Conservation (phyloP, 352 stramenopile species). For the Phytophthora sansomeana region DNA sequence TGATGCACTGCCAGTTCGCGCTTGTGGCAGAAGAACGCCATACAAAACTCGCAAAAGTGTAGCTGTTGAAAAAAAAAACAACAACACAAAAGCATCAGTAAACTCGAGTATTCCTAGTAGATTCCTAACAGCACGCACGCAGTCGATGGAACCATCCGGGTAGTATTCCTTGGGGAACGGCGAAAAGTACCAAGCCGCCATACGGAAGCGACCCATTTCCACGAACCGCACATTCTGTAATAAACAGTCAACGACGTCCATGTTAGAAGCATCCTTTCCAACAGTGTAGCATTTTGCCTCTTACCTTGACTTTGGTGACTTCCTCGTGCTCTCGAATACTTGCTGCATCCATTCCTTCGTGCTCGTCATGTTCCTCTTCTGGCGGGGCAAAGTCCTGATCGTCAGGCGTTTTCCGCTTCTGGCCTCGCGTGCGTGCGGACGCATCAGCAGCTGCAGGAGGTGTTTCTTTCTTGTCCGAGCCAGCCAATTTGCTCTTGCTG, state of each 20-base stretch:
- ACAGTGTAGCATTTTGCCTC: not conserved
- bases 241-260: constrained; percentile 23
- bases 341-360: constrained; percentile 98
- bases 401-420: constrained; percentile 80
- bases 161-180: constrained; percentile 97
- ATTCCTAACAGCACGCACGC: constrained; percentile 48
- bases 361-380: constrained; percentile 95
- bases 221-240: constrained; percentile 96
- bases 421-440: constrained; percentile 59
- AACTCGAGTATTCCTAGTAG: not conserved
- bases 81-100: constrained; percentile 7
- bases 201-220: constrained; percentile 94
- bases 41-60: constrained; percentile 92
- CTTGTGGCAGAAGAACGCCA: constrained; percentile 89
- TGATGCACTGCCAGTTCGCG: constrained; percentile 73
- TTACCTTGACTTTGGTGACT: constrained; percentile 96
- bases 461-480: constrained; percentile 20
- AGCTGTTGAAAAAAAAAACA: constrained; percentile 52
- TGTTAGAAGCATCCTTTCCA: not conserved
- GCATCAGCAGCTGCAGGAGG: constrained; percentile 32
- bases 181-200: constrained; percentile 98
- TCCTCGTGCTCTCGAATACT: constrained; percentile 98
- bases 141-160: constrained; percentile 84
- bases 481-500: constrained; percentile 36
- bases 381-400: constrained; percentile 85